Evolutionary conservation across 2,329 filamentous ascomycete species (phyloP).

Genomic region (Fusarium tuaranense): DNA sequence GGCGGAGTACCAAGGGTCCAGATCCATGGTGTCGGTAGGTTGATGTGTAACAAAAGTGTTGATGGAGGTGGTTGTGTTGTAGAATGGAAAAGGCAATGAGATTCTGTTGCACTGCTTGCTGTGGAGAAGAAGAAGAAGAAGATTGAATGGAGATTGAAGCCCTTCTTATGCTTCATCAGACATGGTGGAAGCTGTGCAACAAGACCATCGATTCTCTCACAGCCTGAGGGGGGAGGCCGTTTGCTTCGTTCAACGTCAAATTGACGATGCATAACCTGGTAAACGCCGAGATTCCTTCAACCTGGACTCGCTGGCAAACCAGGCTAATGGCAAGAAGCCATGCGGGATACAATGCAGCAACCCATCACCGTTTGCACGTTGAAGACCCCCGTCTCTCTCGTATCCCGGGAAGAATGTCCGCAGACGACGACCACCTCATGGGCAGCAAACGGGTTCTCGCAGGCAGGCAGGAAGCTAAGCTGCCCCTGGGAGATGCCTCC

Average conservation of each 20-base stretch:
- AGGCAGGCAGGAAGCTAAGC: neutral
- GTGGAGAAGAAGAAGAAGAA: neutral
- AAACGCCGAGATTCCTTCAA: constrained; percentile 11
- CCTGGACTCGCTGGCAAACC: neutral
- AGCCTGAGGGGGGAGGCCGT: neutral
- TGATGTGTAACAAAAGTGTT: neutral
- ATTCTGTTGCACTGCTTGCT: neutral
- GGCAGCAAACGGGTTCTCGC: constrained; percentile 12
- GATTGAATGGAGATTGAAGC: neutral
- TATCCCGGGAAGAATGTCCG: neutral
- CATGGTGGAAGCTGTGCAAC: constrained; percentile 6
- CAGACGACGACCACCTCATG: neutral
- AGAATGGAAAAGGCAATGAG: neutral
- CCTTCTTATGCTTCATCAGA: constrained; percentile 20
- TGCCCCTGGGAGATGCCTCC: neutral
- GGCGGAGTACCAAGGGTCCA: constrained; percentile 12
- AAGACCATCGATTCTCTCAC: neutral
- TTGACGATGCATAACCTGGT: constrained; percentile 13
- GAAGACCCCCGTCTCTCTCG: constrained; percentile 14
- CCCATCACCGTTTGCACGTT: constrained; percentile 15
- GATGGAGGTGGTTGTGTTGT: neutral
- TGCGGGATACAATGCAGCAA: constrained; percentile 25
- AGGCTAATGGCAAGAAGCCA: neutral
- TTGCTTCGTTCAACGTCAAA: constrained; percentile 22
- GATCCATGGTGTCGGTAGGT: constrained; percentile 18